Evolutionary conservation across 1,139 yeast genomes (phyloP).

Genomic region (Scheffersomyces titani): DNA sequence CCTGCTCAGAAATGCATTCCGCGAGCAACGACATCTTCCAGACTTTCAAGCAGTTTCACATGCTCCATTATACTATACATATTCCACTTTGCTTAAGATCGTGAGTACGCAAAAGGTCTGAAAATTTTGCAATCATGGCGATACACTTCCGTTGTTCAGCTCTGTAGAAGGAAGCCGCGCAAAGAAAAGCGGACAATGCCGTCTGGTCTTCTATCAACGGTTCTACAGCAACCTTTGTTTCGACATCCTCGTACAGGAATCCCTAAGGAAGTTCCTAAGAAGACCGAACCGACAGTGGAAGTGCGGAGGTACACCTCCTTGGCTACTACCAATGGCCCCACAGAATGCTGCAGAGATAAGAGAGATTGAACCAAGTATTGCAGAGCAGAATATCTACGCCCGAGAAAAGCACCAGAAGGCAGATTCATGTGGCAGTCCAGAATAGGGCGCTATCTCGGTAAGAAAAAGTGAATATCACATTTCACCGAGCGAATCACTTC

Average conservation of each 20-base stretch:
- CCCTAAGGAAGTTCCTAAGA: background rate
- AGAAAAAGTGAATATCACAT: background rate
- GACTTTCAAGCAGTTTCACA: too few species aligned
- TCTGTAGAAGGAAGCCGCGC: background rate
- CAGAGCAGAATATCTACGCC: too few species aligned
- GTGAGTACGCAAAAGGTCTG: background rate
- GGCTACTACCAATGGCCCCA: background rate
- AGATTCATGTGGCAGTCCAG: background rate
- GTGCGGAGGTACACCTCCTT: background rate
- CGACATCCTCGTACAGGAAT: too few species aligned
- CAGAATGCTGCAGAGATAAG: background rate
- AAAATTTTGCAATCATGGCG: background rate
- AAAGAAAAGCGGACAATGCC: background rate
- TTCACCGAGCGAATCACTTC: too few species aligned
- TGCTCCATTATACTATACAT: too few species aligned
- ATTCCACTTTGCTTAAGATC: too few species aligned
- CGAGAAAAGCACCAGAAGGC: background rate
- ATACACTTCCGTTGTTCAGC: background rate
- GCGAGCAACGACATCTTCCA: too few species aligned
- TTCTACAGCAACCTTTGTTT: background rate
- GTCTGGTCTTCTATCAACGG: background rate
- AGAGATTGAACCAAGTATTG: background rate
- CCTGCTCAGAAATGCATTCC: too few species aligned
- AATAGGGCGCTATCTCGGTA: background rate
- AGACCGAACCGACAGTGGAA: background rate